Evolutionary conservation across 2,329 filamentous ascomycete species (phyloP).

Genomic region (Dactylonectria estremocensis): DNA sequence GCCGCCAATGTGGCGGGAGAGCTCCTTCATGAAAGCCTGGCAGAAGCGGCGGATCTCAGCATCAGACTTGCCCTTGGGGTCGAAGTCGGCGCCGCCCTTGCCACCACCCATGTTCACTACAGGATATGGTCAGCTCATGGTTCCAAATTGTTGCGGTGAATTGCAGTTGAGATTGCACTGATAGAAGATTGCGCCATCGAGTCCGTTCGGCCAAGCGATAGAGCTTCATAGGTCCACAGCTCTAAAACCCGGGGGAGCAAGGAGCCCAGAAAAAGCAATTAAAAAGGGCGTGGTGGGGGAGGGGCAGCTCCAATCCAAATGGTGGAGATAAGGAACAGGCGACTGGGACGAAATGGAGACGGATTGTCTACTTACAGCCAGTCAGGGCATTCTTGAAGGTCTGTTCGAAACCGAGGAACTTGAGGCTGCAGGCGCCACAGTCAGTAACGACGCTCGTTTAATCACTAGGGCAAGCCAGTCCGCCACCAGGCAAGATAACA

Average conservation of each 20-base stretch:
- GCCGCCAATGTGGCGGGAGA: slow-evolving; percentile 95
- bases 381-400: slow-evolving; percentile 99
- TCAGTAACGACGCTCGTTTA: slow-evolving; percentile 30
- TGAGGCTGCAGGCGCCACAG: slow-evolving; percentile 67
- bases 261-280: slow-evolving; percentile 12
- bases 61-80: slow-evolving; percentile 98
- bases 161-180: slow-evolving; percentile 3
- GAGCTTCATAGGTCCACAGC: background rate
- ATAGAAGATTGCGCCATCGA: slow-evolving; percentile 1
- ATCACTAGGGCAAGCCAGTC: slow-evolving; percentile 9
- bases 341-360: slow-evolving; percentile 3
- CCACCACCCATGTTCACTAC: slow-evolving; percentile 86
- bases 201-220: background rate
- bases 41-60: slow-evolving; percentile 98
- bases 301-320: background rate
- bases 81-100: slow-evolving; percentile 98
- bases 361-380: slow-evolving; percentile 75
- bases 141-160: slow-evolving; percentile 1
- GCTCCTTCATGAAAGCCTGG: slow-evolving; percentile 94
- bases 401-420: slow-evolving; percentile 99
- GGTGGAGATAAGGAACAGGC: slow-evolving; percentile 27
- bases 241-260: background rate
- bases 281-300: slow-evolving; percentile 3
- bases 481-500: slow-evolving; percentile 15
- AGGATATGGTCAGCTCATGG: slow-evolving; percentile 33